Evolutionary conservation across 352 stramenopile species (phyloP), one percentile per base, ranked within the genome.

Genomic region (Phytopythium delawarense): DNA sequence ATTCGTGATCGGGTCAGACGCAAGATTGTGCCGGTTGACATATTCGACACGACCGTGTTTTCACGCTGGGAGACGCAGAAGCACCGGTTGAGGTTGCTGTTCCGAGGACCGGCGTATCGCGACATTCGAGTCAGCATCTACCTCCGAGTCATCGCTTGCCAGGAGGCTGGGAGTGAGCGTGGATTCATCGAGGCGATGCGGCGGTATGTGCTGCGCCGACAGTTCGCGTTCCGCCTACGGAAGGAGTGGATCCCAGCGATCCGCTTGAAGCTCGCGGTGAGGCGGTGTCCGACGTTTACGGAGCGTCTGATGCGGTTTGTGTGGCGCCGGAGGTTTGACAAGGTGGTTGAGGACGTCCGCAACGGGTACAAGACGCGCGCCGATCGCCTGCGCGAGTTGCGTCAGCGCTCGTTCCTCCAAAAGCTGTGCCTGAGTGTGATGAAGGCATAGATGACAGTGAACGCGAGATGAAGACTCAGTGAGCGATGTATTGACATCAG

Each of bases 21-120:
- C 2, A 60, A 67, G 13, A 45, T 80, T 15, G 35, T 81, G 12
- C 71, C 70, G 1, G 68, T 81, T 25, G 72, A 81, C 42, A 40
- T 66, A 0, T 79, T 72, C 51, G 72, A 84, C 58, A 45, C 64
- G 32, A 59, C 68, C 1, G 18, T 57, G 18, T 71, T 59, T 45
- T 20, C 40, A 7, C 23, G 4, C 5, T 82, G 71, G 74, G n/a
- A 53, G 2, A 45, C 63, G 65, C 45, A 67, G 6, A 60, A 63
- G 18, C 25, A n/a, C 23, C 11, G 5, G 1, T 5, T 52, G 23
- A 7, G 8, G 3, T 4, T 13, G 11, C 16, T 61, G 9, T 2
- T 68, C 25, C 12, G 59, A 20, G 13, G 23, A 11, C 2, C 1
- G 18, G 12, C 23, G 51, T 34, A 46, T 20, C 30, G 57, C 56